Evolutionary conservation across 176 grass and related monocot genomes (phyloP), one percentile per base, ranked within the genome.

Genomic region (Secale cereale): DNA sequence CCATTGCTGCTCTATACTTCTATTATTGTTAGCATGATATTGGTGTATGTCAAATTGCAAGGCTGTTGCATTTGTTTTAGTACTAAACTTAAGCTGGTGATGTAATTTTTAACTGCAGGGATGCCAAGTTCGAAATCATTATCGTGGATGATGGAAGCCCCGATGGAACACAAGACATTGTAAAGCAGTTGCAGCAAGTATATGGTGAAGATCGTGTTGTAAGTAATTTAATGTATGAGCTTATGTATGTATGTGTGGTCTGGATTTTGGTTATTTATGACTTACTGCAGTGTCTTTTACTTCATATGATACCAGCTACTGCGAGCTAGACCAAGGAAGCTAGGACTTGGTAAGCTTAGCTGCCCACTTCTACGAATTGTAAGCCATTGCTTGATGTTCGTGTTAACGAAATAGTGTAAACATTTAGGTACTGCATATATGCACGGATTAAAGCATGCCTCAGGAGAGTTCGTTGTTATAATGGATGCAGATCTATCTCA

Each of bases 401-500:
- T 88, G 23, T 85, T 66, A 68, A 85, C 6, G 65, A 77, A 59
- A 29, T 61, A 33, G 39, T 84, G 50, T 30, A 65, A 88, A 79
- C 60, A 17, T 88, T 16, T 78, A 99, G 94, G 97, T 66, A 96
- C 97, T 79, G 97, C 97, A 81, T 99, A 96, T 86, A 74, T 83
- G 76, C 91, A 99, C 89, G 97, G 97, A 40, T 84, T 99, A 81
- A 99, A 96, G 81, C 91, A 94, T 80, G 93, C 97, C 13, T 92
- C 90, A 73, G 94, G 97, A 15, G 85, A 99, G 69, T 96, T 96
- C 40, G 86, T 99, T 86, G 68, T 99, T 50, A 99, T 94, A 50
- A 99, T 99, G 94, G 93, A 99, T 86, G 97, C 93, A 1, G 97
- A 99, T 79, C 85, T 99, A 41, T 96, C 97, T 75, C 97, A 99